phyloP scores from a whole-genome alignment of 345 rosid species.

The Euphorbia lathyris region DNA sequence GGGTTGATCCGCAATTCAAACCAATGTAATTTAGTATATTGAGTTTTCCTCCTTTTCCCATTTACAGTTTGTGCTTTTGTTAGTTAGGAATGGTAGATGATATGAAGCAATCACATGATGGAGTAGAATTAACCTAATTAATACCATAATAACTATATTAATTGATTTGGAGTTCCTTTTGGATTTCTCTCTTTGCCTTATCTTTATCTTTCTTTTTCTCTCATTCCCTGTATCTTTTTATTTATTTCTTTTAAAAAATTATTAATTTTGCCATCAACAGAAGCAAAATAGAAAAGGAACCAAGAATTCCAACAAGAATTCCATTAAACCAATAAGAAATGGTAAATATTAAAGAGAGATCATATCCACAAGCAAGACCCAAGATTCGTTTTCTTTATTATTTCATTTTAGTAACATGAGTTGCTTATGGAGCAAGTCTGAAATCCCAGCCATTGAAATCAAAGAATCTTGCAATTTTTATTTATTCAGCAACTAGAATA shows the following conservation, averaged over 20 bases:
- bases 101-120: constrained; percentile 40
- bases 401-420: constrained; percentile 12
- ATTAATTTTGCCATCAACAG: background rate
- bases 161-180: constrained; percentile 27
- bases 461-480: background rate
- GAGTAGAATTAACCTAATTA: constrained; percentile 15
- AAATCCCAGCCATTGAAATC: background rate
- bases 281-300: constrained; percentile 1
- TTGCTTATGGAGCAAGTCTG: constrained; percentile 28
- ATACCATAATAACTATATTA: background rate
- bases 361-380: constrained; percentile 12
- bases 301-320: too few species aligned
- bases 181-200: constrained; percentile 15
- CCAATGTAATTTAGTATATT: background rate
- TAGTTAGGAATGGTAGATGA: constrained; percentile 59
- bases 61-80: constrained; percentile 9
- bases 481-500: background rate
- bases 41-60: background rate
- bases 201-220: background rate
- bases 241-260: background rate
- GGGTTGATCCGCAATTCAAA: constrained; percentile 42
- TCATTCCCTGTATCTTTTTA: background rate
- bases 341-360: too few species aligned
- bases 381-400: constrained; percentile 20
- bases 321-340: too few species aligned